A percentile compares a stretch with the other conserved stretches of the same genome.
phyloP scores from a whole-genome alignment of 2,329 filamentous ascomycete genomes.

The Plectosphaerella sp. region DNA sequence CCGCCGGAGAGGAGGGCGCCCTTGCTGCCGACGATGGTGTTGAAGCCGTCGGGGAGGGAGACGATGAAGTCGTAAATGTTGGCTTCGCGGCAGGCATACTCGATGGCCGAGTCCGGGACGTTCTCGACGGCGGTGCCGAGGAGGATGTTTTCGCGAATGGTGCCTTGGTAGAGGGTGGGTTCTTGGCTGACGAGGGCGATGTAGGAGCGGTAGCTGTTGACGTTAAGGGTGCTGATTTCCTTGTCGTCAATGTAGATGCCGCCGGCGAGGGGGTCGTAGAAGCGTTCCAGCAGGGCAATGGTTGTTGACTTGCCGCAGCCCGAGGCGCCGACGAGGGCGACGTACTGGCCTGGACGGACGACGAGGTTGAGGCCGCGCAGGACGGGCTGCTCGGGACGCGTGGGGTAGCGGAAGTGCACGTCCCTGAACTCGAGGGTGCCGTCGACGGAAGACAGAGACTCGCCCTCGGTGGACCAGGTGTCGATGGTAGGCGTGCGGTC shows the following conservation, averaged over 20 bases:
- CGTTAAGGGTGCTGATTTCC: slow-evolving; percentile 75
- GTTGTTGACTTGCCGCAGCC: slow-evolving; percentile 95
- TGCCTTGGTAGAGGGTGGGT: slow-evolving; percentile 90
- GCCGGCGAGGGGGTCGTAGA: slow-evolving; percentile 84
- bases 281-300: slow-evolving; percentile 86
- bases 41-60: slow-evolving; percentile 79
- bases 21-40: slow-evolving; percentile 82
- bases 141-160: slow-evolving; percentile 84
- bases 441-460: slow-evolving; percentile 57
- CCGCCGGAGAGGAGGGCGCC: slow-evolving; percentile 82
- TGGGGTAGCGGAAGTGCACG: slow-evolving; percentile 93
- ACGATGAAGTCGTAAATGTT: slow-evolving; percentile 93
- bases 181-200: slow-evolving; percentile 91
- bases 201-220: slow-evolving; percentile 79
- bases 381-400: slow-evolving; percentile 85
- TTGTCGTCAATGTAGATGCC: slow-evolving; percentile 77
- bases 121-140: slow-evolving; percentile 66
- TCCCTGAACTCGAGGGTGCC: slow-evolving; percentile 85
- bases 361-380: slow-evolving; percentile 75
- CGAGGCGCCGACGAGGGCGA: slow-evolving; percentile 88
- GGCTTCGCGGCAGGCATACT: slow-evolving; percentile 79
- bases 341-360: slow-evolving; percentile 74
- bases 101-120: slow-evolving; percentile 67
- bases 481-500: slow-evolving; percentile 80
- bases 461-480: slow-evolving; percentile 70